Base-by-base conservation (phyloP, 2,329 filamentous ascomycete species). In the Fusarium sp. region DNA sequence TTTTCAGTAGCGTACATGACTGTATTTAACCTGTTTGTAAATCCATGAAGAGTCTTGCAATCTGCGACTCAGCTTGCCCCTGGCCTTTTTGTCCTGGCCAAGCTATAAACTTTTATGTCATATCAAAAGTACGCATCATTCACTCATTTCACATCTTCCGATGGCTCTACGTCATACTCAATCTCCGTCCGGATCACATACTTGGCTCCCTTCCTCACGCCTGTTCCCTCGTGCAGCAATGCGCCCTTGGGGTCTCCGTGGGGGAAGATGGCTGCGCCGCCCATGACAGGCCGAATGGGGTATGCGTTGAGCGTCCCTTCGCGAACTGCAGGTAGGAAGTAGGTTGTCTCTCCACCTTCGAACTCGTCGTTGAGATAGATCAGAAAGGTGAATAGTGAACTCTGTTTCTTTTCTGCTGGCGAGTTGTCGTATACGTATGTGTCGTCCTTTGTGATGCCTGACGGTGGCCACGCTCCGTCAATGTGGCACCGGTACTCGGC, bases 111-210 rank as follows among this genome's bases (percentile, higher is more conserved):
- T 34, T 34, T 51, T 39, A 27, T 16, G n/a, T 39, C 48, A 39
- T 51, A 9, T 27, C 34, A 16, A 16, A n/a, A 37, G 13, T 34
- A 34, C 31, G 8, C 12, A 34, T 34, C 18, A 28, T 51, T 46
- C 37, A 51, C 18, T 37, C 34, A 37, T 39, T 66, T 31, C 13
- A 23, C 30, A 27, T 55, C 55, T 34, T 68, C 47, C 1, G 67
- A 60, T 11, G 77, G 73, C 40, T 84, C 80, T 84, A 92, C 81
- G 77, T 93, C 91, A 68, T 92, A 93, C 77, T 92, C 87, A 5
- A 93, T 88, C 76, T 93, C 91, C 0, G 90, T 92, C 60, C 91
- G 79, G 46, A 93, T 92, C 2, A 93, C 89, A 75, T 93, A 93
- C 77, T 88, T 88, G 0, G 89, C 88, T 0, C 89, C 90, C 71